Evolutionary conservation across 306 rosid genomes (phyloP).

Genomic region (Canavalia ensiformis): DNA sequence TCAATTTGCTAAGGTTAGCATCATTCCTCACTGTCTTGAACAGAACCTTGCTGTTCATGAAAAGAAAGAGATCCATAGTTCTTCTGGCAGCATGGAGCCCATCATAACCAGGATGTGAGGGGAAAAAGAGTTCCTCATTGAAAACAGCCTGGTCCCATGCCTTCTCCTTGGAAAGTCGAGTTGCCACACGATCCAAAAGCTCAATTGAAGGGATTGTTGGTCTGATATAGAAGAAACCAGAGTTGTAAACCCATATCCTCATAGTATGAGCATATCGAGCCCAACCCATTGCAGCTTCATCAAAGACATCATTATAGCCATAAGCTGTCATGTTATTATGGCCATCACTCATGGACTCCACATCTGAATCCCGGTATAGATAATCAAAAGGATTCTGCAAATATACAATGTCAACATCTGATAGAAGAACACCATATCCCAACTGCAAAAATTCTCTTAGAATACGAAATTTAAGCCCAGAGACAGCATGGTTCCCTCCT

Average conservation of each 20-base stretch:
- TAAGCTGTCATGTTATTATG: constrained; percentile 85
- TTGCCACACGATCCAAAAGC: constrained; percentile 89
- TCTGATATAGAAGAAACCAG: constrained; percentile 93
- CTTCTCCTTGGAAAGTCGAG: constrained; percentile 70
- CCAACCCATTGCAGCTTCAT: constrained; percentile 93
- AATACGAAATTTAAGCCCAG: constrained; percentile 79
- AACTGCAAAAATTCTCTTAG: constrained; percentile 93
- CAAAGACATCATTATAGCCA: constrained; percentile 80
- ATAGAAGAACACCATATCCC: constrained; percentile 89
- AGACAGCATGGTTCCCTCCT: constrained; percentile 89
- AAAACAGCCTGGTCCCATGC: constrained; percentile 98
- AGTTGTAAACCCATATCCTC: constrained; percentile 96
- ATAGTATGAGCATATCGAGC: constrained; percentile 89
- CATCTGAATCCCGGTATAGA: constrained; percentile 83
- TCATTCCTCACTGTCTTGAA: constrained; percentile 88
- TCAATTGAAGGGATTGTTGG: constrained; percentile 91
- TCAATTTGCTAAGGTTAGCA: constrained; percentile 67
- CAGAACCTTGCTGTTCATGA: constrained; percentile 91
- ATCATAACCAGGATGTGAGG: constrained; percentile 80
- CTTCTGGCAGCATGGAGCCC: constrained; percentile 92
- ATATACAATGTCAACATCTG: constrained; percentile 94
- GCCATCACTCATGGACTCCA: constrained; percentile 97
- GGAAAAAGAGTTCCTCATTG: constrained; percentile 90
- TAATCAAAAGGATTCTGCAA: constrained; percentile 84
- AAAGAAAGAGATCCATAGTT: constrained; percentile 86